Percentiles rank a stretch among this genome's conserved stretches.
Evolutionary conservation across 2,329 filamentous ascomycete genomes (phyloP).

Genomic region (Colletotrichum sp.): DNA sequence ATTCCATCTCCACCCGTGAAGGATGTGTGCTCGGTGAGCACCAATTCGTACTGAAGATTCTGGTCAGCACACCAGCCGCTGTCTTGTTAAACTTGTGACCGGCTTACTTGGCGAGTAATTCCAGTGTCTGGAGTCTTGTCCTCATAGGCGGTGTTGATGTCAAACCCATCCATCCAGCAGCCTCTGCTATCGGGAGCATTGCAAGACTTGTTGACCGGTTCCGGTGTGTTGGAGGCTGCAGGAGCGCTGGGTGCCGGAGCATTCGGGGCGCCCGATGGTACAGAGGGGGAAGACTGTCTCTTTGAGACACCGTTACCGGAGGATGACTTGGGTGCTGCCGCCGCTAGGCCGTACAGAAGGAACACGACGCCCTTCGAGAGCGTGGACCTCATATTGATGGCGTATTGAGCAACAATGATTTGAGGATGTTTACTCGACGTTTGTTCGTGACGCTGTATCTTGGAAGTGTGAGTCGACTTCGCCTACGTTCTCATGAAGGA

Average conservation of each 20-base stretch:
- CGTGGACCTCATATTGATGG: slow-evolving; percentile 7
- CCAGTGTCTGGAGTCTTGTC: slow-evolving; percentile 35
- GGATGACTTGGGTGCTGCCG: neutral
- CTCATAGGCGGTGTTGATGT: slow-evolving; percentile 32
- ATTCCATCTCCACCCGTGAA: slow-evolving; percentile 22
- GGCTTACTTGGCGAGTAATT: slow-evolving; percentile 15
- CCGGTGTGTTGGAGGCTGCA: neutral
- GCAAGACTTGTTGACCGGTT: slow-evolving; percentile 15
- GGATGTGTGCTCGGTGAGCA: slow-evolving; percentile 19
- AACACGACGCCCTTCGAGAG: slow-evolving; percentile 1
- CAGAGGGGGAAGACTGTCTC: neutral
- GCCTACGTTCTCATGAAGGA: neutral
- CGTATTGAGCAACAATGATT: neutral
- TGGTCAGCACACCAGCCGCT: neutral
- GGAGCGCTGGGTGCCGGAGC: neutral
- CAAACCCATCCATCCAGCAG: slow-evolving; percentile 31
- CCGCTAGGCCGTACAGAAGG: slow-evolving; percentile 5
- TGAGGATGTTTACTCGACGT: neutral
- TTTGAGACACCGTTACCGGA: neutral
- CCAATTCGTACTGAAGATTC: slow-evolving; percentile 15
- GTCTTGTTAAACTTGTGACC: neutral
- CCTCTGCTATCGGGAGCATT: slow-evolving; percentile 26
- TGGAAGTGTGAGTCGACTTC: neutral
- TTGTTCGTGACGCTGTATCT: neutral
- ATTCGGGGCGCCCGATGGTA: neutral